Evolutionary conservation across 345 rosid species (phyloP).

Genomic region (Sapria himalayana): DNA sequence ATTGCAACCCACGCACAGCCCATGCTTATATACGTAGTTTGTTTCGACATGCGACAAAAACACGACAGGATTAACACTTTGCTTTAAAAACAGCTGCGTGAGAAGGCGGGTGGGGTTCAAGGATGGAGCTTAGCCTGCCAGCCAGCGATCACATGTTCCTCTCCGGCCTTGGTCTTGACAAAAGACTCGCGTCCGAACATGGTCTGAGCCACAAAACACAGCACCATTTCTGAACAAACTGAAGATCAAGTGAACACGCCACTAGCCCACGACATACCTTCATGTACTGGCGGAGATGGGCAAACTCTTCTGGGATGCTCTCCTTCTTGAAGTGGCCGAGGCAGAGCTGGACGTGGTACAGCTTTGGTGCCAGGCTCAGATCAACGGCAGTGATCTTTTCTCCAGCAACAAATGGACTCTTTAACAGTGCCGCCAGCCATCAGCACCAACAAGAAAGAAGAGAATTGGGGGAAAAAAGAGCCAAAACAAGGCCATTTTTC

Average conservation of each 20-base stretch:
- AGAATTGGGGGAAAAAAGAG: neutral
- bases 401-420: slow-evolving; percentile 73
- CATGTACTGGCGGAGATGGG: slow-evolving; percentile 38
- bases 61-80: too few species aligned
- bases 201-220: slow-evolving; percentile 11
- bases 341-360: slow-evolving; percentile 66
- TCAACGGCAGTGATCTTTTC: slow-evolving; percentile 55
- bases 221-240: neutral
- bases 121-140: slow-evolving; percentile 75
- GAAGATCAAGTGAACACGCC: neutral
- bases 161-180: slow-evolving; percentile 37
- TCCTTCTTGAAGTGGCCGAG: slow-evolving; percentile 79
- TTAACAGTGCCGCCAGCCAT: too few species aligned
- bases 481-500: slow-evolving; percentile 1
- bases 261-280: slow-evolving; percentile 15
- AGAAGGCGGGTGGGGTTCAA: too few species aligned
- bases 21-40: too few species aligned
- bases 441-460: slow-evolving; percentile 2
- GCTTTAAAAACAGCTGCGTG: too few species aligned
- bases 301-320: slow-evolving; percentile 48
- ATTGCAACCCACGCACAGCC: too few species aligned
- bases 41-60: too few species aligned
- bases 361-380: slow-evolving; percentile 73
- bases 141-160: slow-evolving; percentile 50
- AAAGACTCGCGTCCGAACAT: slow-evolving; percentile 45